Percentiles rank a stretch among this genome's conserved stretches.
These are phyloP conservation scores for Paramarasmius palmivorus DNA, from an alignment of 1,284 basidiomycete genomes.

Conservation along the genomic window DNA sequence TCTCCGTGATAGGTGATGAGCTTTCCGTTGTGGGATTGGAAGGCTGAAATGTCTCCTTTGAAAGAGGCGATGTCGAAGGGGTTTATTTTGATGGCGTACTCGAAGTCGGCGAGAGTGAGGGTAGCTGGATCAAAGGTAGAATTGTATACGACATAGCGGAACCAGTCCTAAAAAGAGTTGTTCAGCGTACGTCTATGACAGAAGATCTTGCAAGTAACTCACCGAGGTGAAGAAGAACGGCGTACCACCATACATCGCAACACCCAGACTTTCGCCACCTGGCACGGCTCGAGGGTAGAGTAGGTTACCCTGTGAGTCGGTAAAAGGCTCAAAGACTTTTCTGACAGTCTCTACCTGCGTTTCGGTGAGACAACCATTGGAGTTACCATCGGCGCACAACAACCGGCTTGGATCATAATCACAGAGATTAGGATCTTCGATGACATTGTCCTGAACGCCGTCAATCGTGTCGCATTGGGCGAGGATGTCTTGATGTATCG, in stretches of 20 bases:
- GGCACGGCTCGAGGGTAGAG: slow-evolving; percentile 27
- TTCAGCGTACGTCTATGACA: background rate
- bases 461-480: slow-evolving; percentile 29
- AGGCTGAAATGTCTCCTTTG: slow-evolving; percentile 19
- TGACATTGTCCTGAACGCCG: slow-evolving; percentile 33
- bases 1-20: slow-evolving; percentile 22
- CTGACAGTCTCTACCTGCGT: slow-evolving; percentile 32
- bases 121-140: slow-evolving; percentile 8
- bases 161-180: slow-evolving; percentile 14
- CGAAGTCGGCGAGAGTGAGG: slow-evolving; percentile 3
- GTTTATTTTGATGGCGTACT: slow-evolving; percentile 12
- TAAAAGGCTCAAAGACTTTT: slow-evolving; percentile 30
- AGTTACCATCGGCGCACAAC: slow-evolving; percentile 26
- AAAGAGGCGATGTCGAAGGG: slow-evolving; percentile 19
- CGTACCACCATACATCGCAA: slow-evolving; percentile 11
- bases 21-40: slow-evolving; percentile 19
- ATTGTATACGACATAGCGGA: slow-evolving; percentile 15
- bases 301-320: slow-evolving; percentile 28
- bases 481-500: slow-evolving; percentile 17
- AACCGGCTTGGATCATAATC: slow-evolving; percentile 30
- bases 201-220: background rate
- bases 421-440: slow-evolving; percentile 33
- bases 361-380: slow-evolving; percentile 29
- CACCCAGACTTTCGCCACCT: slow-evolving; percentile 7
- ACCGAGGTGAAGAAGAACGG: slow-evolving; percentile 11